These are phyloP conservation scores for Arthrobotrys pseudoclavata DNA, from an alignment of 2,329 filamentous ascomycete species.

Conservation along the genomic window DNA sequence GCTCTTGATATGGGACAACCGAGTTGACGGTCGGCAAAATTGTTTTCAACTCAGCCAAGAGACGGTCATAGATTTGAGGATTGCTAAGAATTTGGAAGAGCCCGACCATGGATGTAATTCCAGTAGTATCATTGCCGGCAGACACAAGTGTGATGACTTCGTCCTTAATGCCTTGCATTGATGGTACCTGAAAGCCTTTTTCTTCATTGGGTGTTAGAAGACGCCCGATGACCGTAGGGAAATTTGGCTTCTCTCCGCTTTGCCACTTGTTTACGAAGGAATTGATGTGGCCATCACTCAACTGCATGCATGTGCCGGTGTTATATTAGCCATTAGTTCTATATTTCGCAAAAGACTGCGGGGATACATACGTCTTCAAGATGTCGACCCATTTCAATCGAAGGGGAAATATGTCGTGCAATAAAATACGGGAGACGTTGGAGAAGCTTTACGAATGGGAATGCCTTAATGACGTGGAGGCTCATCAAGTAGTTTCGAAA, in stretches of 20 bases:
- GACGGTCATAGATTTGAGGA: constrained; percentile 60
- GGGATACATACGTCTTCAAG: constrained; percentile 21
- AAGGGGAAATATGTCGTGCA: constrained; percentile 22
- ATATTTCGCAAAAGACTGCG: not conserved
- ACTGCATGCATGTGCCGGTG: not conserved
- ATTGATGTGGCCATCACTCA: constrained; percentile 22
- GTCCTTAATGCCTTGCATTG: constrained; percentile 64
- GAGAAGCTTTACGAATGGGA: constrained; percentile 30
- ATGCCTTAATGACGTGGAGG: constrained; percentile 38
- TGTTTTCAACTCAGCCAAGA: constrained; percentile 63
- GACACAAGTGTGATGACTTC: constrained; percentile 66
- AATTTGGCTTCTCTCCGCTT: constrained; percentile 28
- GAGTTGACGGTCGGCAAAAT: constrained; percentile 62
- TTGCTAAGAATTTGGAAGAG: constrained; percentile 64
- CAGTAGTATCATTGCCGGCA: constrained; percentile 67
- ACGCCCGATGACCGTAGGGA: constrained; percentile 28
- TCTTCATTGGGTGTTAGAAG: constrained; percentile 36
- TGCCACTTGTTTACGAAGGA: constrained; percentile 26
- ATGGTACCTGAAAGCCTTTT: constrained; percentile 30
- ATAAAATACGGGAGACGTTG: constrained; percentile 35
- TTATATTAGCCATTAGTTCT: not conserved
- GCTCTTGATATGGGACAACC: constrained; percentile 62
- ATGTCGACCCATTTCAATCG: constrained; percentile 33
- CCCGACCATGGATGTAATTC: constrained; percentile 63
- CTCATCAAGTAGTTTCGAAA: constrained; percentile 39